Base-by-base conservation (phyloP, 2,329 filamentous ascomycete species). In the Aspergillus nomiae region DNA sequence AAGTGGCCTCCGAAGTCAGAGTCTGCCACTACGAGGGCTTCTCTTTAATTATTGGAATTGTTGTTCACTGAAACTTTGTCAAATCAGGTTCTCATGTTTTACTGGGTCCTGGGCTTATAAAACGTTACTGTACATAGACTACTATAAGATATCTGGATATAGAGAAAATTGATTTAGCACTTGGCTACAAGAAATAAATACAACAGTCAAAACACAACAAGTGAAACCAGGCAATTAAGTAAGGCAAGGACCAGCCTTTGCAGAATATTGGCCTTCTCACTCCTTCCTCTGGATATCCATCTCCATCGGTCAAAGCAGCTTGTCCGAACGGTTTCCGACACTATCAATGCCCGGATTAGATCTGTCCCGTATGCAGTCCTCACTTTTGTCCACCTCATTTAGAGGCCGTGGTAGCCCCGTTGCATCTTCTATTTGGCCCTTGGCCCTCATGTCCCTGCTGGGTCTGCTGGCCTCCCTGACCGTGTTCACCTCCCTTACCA, bases 1-100 rank as follows among this genome's bases (percentile, higher is more conserved):
- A 73, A 70, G 53, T 72, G 71, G 71, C 71, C 71, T 11, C 61
- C 67, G 6, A 71, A 68, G 59, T 64, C 64, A 7, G 64, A 66
- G 10, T 30, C 36, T 7, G 56, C 51, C 3, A 46, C 16, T 50
- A 24, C 53, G 19, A 50, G 28, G 43, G 12, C 46, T 53, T 50
- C 46, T 30, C 46, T 50, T 12, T 50, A 10, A 50, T 50, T 9
- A 2, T n/a, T 19, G 46, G 16, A n/a, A 5, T 16, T 16, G 3
- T 10, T 28, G 8, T 30, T 28, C 5, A 10, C 4, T n/a, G 26
- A 4, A n/a, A 10, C 6, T 28, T 30, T 10, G 46, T 14, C 16
- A 50, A 9, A 28, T 28, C 11, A 9, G 26, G 7, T 28, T 30
- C 4, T 28, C n/a, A 4, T 21, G 14, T 5, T 24, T 8, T 46